Percentiles rank a stretch among this genome's conserved stretches.
phyloP scores from a whole-genome alignment of 805 yeast species.

The Diddensiella santjacobensis region DNA sequence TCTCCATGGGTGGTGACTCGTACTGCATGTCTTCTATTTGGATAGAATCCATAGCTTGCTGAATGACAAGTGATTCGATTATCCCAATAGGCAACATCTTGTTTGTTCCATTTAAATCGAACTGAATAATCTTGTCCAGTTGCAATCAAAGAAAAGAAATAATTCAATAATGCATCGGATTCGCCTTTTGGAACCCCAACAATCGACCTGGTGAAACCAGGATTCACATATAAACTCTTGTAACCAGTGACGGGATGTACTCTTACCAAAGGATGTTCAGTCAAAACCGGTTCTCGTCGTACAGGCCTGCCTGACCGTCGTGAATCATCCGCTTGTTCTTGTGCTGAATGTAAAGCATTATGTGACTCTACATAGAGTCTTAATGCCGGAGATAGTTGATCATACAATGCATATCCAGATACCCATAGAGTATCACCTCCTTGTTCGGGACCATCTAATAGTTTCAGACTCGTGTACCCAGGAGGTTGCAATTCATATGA shows the following conservation, averaged over 20 bases:
- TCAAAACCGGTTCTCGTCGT: constrained; percentile 59
- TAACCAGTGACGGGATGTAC: constrained; percentile 67
- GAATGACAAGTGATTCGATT: constrained; percentile 67
- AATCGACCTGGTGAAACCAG: constrained; percentile 59
- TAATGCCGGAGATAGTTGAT: constrained; percentile 49
- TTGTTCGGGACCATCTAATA: constrained; percentile 34
- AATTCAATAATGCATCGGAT: constrained; percentile 53
- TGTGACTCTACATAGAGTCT: constrained; percentile 52
- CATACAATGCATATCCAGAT: constrained; percentile 57
- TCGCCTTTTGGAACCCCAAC: constrained; percentile 68
- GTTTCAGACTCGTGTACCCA: constrained; percentile 35
- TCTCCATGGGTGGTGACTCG: constrained; percentile 73
- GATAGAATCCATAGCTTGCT: constrained; percentile 70
- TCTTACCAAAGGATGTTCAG: constrained; percentile 67
- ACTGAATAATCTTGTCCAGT: constrained; percentile 58
- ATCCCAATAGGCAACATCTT: constrained; percentile 72
- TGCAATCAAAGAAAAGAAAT: constrained; percentile 51
- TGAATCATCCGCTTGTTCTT: constrained; percentile 58
- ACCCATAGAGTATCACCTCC: constrained; percentile 60
- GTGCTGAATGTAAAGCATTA: constrained; percentile 58
- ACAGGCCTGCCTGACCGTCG: constrained; percentile 55
- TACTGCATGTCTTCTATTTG: constrained; percentile 66
- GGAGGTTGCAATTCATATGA: constrained; percentile 74
- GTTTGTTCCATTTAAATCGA: constrained; percentile 67
- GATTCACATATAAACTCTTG: constrained; percentile 57